phyloP scores from a whole-genome alignment of 495 filamentous ascomycete species.

The Lentithecium fluviatile region DNA sequence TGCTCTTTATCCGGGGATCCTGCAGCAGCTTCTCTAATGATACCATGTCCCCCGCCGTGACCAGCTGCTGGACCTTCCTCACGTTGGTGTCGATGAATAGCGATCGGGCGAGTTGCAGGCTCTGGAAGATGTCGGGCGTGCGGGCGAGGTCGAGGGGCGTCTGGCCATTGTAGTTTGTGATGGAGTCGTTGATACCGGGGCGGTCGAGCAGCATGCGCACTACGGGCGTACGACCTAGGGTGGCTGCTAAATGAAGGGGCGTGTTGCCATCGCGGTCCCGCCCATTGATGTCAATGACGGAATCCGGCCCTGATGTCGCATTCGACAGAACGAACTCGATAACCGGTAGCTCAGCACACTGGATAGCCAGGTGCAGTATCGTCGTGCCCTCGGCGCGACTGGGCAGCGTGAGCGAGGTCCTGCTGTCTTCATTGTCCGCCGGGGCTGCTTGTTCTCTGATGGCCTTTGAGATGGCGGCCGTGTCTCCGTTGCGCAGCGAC shows the following conservation, averaged over 20 bases:
- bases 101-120: slow-evolving; percentile 85
- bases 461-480: slow-evolving; percentile 81
- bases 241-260: slow-evolving; percentile 82
- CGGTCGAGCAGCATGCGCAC: slow-evolving; percentile 78
- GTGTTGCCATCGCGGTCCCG: slow-evolving; percentile 92
- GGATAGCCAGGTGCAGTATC: slow-evolving; percentile 90
- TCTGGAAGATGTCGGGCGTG: slow-evolving; percentile 91
- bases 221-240: slow-evolving; percentile 72
- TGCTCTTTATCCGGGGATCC: slow-evolving; percentile 77
- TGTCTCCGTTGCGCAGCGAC: slow-evolving; percentile 84
- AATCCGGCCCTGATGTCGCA: slow-evolving; percentile 47
- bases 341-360: slow-evolving; percentile 91
- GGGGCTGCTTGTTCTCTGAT: slow-evolving; percentile 62
- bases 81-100: slow-evolving; percentile 85
- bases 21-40: slow-evolving; percentile 73
- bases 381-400: slow-evolving; percentile 71
- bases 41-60: slow-evolving; percentile 70
- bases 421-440: slow-evolving; percentile 52
- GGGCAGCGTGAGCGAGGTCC: slow-evolving; percentile 50
- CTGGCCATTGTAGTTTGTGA: slow-evolving; percentile 85
- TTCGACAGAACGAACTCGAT: slow-evolving; percentile 88
- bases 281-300: slow-evolving; percentile 76
- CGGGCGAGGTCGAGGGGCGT: slow-evolving; percentile 85
- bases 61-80: slow-evolving; percentile 74
- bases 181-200: slow-evolving; percentile 79